Percentiles rank a stretch among this genome's conserved stretches.
phyloP scores from a whole-genome alignment of 176 grass and related monocot genomes.

The Pontederia crassipes region DNA sequence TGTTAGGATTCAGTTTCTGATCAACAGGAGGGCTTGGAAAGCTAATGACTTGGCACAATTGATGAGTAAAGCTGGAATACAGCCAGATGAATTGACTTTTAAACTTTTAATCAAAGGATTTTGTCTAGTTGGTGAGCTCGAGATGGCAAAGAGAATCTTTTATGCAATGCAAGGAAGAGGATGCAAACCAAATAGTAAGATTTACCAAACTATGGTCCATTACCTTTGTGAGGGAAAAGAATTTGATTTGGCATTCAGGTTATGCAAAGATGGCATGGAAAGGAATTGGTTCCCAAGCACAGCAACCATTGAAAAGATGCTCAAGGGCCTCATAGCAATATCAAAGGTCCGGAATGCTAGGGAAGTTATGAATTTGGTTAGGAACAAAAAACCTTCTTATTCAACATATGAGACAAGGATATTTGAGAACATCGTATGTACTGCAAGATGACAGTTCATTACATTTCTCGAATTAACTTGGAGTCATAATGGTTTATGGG shows the following conservation, averaged over 20 bases:
- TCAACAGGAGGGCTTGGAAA: conserved; percentile 63
- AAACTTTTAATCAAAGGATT: conserved; percentile 93
- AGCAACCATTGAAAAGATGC: conserved; percentile 34
- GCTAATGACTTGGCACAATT: conserved; percentile 50
- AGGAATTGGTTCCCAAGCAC: conserved; percentile 75
- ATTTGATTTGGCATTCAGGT: conserved; percentile 60
- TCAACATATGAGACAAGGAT: conserved; percentile 42
- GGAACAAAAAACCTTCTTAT: conserved; percentile 39
- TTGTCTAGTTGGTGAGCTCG: conserved; percentile 63
- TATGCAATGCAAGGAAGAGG: conserved; percentile 58
- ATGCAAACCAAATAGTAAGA: conserved; percentile 58
- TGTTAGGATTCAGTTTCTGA: conserved; percentile 83
- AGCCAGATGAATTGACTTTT: conserved; percentile 72
- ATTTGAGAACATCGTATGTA: conserved; percentile 50
- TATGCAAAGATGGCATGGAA: conserved; percentile 78
- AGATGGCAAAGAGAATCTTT: conserved; percentile 75
- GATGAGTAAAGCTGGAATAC: conserved; percentile 45
- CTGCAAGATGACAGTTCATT: conserved; percentile 11
- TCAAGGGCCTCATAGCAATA: conserved; percentile 66
- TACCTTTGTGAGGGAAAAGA: conserved; percentile 66
- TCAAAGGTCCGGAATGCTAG: conserved; percentile 52
- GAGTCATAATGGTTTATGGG: too few species aligned
- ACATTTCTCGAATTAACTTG: too few species aligned
- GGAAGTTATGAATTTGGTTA: conserved; percentile 71
- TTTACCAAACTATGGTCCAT: conserved; percentile 98